Conservation (phyloP, 2,329 filamentous ascomycete species). For the Bisporella sp. region DNA sequence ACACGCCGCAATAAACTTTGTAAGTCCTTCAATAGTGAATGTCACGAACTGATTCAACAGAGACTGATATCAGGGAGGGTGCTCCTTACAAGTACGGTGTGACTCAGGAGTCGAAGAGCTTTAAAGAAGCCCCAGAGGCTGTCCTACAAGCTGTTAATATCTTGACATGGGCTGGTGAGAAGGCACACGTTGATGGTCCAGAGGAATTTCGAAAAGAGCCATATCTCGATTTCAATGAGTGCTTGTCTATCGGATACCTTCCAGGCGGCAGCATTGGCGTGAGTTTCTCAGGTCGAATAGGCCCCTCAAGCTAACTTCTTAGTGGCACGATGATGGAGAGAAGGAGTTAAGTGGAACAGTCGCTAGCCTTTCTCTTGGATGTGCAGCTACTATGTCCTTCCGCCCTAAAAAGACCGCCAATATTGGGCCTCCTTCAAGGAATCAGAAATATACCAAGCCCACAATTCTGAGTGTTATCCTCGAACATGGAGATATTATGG, state of each 20-base stretch:
- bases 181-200: slow-evolving; percentile 26
- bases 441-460: slow-evolving; percentile 10
- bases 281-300: slow-evolving; percentile 19
- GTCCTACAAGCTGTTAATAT: slow-evolving; percentile 45
- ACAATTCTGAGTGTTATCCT: slow-evolving; percentile 36
- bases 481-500: slow-evolving; percentile 55
- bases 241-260: slow-evolving; percentile 56
- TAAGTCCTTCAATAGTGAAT: slow-evolving; percentile 21
- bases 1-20: slow-evolving; percentile 48
- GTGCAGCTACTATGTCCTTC: neutral
- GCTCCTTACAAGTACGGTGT: slow-evolving; percentile 63
- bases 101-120: slow-evolving; percentile 41
- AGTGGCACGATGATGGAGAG: slow-evolving; percentile 64
- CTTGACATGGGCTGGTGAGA: slow-evolving; percentile 47
- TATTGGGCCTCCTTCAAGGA: neutral
- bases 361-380: slow-evolving; percentile 51
- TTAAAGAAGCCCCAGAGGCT: slow-evolving; percentile 38
- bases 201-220: slow-evolving; percentile 18
- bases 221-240: slow-evolving; percentile 51
- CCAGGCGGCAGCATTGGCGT: slow-evolving; percentile 50
- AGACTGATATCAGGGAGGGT: slow-evolving; percentile 34
- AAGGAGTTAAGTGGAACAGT: slow-evolving; percentile 54
- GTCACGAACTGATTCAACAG: neutral
- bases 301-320: slow-evolving; percentile 6
- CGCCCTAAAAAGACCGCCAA: neutral